phyloP scores from a whole-genome alignment of 1,284 basidiomycete species.

The Termitomyces sp. region DNA sequence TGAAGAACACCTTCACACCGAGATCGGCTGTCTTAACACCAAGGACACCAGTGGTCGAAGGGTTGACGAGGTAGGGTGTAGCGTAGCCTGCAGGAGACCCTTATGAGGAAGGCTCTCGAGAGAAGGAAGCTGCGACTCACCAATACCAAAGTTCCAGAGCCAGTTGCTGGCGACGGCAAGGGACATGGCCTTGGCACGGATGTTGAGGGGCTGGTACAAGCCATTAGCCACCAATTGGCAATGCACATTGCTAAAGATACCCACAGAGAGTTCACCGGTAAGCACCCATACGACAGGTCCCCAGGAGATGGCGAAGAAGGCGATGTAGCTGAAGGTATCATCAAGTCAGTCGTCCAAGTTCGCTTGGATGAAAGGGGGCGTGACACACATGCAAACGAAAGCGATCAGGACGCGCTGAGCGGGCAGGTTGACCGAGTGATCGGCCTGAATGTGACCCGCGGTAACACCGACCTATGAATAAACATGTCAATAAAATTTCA shows the following conservation, averaged over 20 bases:
- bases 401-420: conserved; percentile 48
- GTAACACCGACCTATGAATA: conserved; percentile 24
- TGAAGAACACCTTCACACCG: conserved; percentile 72
- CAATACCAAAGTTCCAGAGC: conserved; percentile 56
- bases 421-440: conserved; percentile 30
- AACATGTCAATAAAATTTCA: background rate
- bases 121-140: conserved; percentile 2
- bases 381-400: conserved; percentile 50
- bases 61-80: conserved; percentile 65
- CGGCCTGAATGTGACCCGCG: conserved; percentile 16
- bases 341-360: background rate
- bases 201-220: conserved; percentile 38
- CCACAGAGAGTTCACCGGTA: conserved; percentile 53
- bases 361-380: background rate
- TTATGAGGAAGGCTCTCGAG: background rate
- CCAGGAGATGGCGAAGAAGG: conserved; percentile 59
- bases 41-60: conserved; percentile 17
- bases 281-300: conserved; percentile 66
- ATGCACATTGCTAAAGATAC: background rate
- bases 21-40: conserved; percentile 46
- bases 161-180: conserved; percentile 63
- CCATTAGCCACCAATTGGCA: background rate
- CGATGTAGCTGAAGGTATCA: conserved; percentile 39
- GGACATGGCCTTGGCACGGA: conserved; percentile 66
- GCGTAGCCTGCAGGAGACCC: conserved; percentile 23